A percentile compares a stretch with the other conserved stretches of the same genome.
phyloP scores from a whole-genome alignment of 2,329 filamentous ascomycete species.

The Neonectria hederae region DNA sequence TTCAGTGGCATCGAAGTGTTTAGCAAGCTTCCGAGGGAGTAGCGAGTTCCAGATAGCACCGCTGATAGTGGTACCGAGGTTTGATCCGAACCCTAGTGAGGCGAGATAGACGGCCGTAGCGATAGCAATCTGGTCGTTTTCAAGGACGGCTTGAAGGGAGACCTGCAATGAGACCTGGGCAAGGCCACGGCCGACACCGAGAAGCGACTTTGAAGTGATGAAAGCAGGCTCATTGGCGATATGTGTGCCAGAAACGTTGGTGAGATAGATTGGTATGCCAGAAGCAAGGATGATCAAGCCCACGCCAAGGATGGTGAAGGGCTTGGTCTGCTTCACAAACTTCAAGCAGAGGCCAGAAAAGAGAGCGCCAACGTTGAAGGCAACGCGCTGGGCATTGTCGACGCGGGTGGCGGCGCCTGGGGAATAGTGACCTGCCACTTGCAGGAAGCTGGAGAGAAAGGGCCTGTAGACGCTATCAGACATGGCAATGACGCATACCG shows the following conservation, averaged over 20 bases:
- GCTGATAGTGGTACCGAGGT: conserved; percentile 28
- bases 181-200: conserved; percentile 16
- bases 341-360: conserved; percentile 16
- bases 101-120: conserved; percentile 28
- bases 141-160: background rate
- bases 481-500: conserved; percentile 28
- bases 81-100: conserved; percentile 26
- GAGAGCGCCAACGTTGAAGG: conserved; percentile 24
- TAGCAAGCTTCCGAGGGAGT: conserved; percentile 18
- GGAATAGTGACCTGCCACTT: conserved; percentile 28
- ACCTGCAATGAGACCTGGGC: background rate
- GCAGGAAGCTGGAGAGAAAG: conserved; percentile 25
- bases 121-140: background rate
- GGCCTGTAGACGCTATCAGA: conserved; percentile 32
- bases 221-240: conserved; percentile 30
- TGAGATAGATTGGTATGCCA: conserved; percentile 29
- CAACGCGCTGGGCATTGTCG: conserved; percentile 28
- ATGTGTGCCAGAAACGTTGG: conserved; percentile 26
- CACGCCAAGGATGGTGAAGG: conserved; percentile 24
- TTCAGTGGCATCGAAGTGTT: conserved; percentile 14
- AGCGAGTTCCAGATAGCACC: conserved; percentile 34
- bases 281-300: conserved; percentile 29
- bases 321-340: conserved; percentile 31
- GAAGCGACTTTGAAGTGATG: conserved; percentile 28
- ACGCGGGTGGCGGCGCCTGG: conserved; percentile 30